Base-by-base conservation (phyloP, 1,284 basidiomycete genomes). In the Quambalaria eucalypti region DNA sequence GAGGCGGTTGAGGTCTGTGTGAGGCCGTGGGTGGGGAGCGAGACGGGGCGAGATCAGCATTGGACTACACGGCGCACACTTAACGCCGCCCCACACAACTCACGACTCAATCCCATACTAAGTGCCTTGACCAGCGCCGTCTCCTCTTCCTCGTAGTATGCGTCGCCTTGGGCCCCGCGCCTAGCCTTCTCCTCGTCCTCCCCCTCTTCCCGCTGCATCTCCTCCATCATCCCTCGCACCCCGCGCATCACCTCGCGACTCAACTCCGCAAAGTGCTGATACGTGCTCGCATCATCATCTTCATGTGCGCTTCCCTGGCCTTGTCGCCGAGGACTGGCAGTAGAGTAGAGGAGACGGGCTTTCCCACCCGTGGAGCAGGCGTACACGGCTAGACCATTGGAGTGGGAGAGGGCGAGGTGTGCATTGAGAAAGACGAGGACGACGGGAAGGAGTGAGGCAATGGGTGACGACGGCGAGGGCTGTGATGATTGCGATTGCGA, bases 301-400 rank as follows among this genome's bases (percentile, higher is more conserved):
- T 16, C 26, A 28, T 51, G 51, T 26, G 33, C n/a, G 14, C 16
- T 10, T n/a, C n/a, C n/a, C n/a, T n/a, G n/a, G n/a, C n/a, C n/a
- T n/a, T 46, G 19, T 51, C 21, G 21, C 31, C 10, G 10, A 47
- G n/a, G n/a, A 46, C 10, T n/a, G 49, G 10, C n/a, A 5, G 52
- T 28, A 4, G 40, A 54, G 52, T 51, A 39, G 49, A 52, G 49
- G 4, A 40, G 31, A 4, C 50, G 12, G 2, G 30, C 33, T 6
- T 10, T 23, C 14, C 26, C 49, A 19, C 26, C 16, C 42, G 50
- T 29, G 8, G 28, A n/a, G 9, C 21, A 14, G 26, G 85, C 92
- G 73, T 91, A 95, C 44, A 97, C 86, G 3, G 90, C 87, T 16
- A 97, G 80, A 5, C 87, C 84, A 74, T 97, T 99, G 68, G 92